phyloP scores from a whole-genome alignment of 2,329 filamentous ascomycete species.

The Podosphaera xanthii region DNA sequence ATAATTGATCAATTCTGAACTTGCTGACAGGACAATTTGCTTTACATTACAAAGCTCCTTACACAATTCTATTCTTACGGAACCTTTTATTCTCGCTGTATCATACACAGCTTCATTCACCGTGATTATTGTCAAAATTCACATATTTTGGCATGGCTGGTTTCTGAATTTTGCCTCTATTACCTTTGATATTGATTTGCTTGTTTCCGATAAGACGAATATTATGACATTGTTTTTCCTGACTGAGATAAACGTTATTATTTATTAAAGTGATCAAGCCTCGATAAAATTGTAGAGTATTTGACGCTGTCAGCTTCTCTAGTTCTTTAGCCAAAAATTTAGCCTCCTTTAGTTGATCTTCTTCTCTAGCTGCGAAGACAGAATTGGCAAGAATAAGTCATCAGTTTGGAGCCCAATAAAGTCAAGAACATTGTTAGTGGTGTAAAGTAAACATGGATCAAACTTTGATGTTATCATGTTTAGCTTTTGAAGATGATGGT shows the following conservation, averaged over 20 bases:
- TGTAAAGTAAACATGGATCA: conserved; percentile 1
- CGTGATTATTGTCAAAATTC: background rate
- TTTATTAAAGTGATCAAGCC: no score
- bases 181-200: background rate
- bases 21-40: no score
- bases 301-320: background rate
- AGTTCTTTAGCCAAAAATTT: conserved; percentile 1
- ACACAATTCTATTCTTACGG: no score
- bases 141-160: background rate
- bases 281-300: background rate
- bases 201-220: no score
- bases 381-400: background rate
- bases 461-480: background rate
- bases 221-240: no score
- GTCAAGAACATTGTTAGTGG: no score
- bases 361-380: background rate
- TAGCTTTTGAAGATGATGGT: conserved; percentile 1
- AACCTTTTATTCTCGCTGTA: no score
- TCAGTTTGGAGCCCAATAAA: background rate
- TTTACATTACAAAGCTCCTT: no score
- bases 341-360: background rate
- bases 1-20: no score
- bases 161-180: background rate
- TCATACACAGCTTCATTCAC: no score
- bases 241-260: no score